Percentiles rank a stretch among this genome's conserved stretches.
These are phyloP conservation scores for Neopestalotiopsis sp. DNA, from an alignment of 2,329 filamentous ascomycete species.

Conservation along the genomic window DNA sequence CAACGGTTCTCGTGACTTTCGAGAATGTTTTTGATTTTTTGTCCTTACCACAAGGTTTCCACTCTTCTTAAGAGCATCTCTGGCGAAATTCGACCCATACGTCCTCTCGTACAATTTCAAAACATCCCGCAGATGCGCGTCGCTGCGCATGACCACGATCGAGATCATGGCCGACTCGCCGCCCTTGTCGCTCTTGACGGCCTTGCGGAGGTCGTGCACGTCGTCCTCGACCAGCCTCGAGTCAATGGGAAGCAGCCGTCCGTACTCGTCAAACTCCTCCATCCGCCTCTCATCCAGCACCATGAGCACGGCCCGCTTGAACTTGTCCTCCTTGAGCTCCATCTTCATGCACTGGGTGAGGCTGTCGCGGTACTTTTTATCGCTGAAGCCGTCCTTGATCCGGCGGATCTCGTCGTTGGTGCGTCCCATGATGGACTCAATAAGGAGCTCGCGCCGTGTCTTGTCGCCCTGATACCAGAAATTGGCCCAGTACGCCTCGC, in stretches of 20 bases:
- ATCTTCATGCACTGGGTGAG: conserved; percentile 86
- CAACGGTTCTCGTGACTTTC: too few species aligned
- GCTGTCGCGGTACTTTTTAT: conserved; percentile 89
- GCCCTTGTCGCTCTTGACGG: conserved; percentile 76
- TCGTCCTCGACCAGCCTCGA: conserved; percentile 70
- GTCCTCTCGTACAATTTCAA: conserved; percentile 76
- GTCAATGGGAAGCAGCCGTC: conserved; percentile 64
- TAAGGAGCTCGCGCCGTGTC: conserved; percentile 84
- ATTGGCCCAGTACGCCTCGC: conserved; percentile 97
- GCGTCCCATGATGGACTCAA: conserved; percentile 90
- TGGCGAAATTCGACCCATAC: conserved; percentile 82
- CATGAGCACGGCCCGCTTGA: conserved; percentile 84
- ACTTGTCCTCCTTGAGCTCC: conserved; percentile 95
- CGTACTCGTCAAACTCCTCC: conserved; percentile 76
- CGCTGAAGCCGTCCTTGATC: conserved; percentile 88
- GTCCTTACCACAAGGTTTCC: conserved; percentile 86
- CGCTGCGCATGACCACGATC: conserved; percentile 81
- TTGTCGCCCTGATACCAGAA: conserved; percentile 95
- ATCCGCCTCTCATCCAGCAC: conserved; percentile 84
- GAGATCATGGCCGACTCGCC: conserved; percentile 88
- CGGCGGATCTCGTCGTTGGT: conserved; percentile 83
- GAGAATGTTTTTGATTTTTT: too few species aligned
- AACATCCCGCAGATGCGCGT: conserved; percentile 81
- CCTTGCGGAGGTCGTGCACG: conserved; percentile 71
- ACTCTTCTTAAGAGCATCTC: conserved; percentile 86